These are phyloP conservation scores for Lathyrus aphaca DNA, from an alignment of 306 rosid species.

Conservation along the genomic window DNA sequence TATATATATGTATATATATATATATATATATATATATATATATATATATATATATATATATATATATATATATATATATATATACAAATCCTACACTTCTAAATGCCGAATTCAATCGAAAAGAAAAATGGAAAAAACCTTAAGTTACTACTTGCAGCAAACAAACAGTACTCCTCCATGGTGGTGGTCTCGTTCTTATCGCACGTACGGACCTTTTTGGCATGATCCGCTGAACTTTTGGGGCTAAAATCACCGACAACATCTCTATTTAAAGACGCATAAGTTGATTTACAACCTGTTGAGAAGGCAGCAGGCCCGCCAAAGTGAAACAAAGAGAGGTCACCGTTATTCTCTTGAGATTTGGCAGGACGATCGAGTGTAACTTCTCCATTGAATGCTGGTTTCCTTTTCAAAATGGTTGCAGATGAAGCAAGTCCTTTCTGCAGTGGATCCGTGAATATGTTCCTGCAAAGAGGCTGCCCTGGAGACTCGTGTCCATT, in stretches of 20 bases:
- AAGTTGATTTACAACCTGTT: slow-evolving; percentile 49
- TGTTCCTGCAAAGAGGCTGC: slow-evolving; percentile 53
- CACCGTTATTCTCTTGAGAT: slow-evolving; percentile 45
- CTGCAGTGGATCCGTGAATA: slow-evolving; percentile 50
- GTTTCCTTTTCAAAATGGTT: slow-evolving; percentile 44
- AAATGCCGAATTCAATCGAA: too few relatives aligned
- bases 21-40: too few relatives aligned
- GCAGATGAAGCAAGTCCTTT: slow-evolving; percentile 48
- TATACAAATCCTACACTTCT: too few relatives aligned
- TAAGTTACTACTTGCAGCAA: slow-evolving; percentile 77
- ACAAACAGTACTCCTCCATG: slow-evolving; percentile 90
- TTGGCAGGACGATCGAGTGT: too few relatives aligned
- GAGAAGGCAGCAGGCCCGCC: slow-evolving; percentile 90
- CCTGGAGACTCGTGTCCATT: slow-evolving; percentile 46
- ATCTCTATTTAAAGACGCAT: slow-evolving; percentile 50
- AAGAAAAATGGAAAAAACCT: too few relatives aligned
- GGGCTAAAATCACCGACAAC: slow-evolving; percentile 47
- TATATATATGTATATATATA: too few relatives aligned
- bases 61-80: too few relatives aligned
- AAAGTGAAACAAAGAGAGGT: slow-evolving; percentile 89
- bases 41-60: too few relatives aligned
- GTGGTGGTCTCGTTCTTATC: slow-evolving; percentile 63
- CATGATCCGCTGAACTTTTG: too few relatives aligned
- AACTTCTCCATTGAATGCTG: slow-evolving; percentile 47
- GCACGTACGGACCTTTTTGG: slow-evolving; percentile 54